These are phyloP conservation scores for Vitis rupestris DNA, from an alignment of 164 flowering plant species.

Conservation along the genomic window DNA sequence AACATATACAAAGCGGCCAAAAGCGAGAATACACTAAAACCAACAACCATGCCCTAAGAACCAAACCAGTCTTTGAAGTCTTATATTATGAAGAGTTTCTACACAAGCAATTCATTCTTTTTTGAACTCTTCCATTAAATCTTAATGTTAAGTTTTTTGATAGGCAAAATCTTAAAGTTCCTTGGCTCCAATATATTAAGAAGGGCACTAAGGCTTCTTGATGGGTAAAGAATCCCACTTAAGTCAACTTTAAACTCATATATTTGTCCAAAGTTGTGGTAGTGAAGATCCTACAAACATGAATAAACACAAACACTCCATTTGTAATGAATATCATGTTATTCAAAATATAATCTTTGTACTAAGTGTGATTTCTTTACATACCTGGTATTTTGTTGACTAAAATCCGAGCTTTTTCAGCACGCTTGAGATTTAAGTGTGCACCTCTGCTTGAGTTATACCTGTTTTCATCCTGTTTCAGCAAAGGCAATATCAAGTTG, in stretches of 20 bases:
- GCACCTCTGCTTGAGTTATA: constrained; percentile 95
- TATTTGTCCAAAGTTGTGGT: no score
- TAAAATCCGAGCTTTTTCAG: constrained; percentile 88
- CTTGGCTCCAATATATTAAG: no score
- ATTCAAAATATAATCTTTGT: background rate
- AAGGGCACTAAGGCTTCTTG: no score
- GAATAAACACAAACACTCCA: background rate
- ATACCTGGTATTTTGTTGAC: constrained; percentile 94
- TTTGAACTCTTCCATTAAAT: no score
- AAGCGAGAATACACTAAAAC: no score
- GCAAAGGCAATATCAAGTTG: constrained; percentile 3
- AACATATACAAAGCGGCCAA: no score
- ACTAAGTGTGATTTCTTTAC: background rate
- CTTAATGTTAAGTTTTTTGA: no score
- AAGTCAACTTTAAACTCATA: no score
- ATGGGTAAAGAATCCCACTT: no score
- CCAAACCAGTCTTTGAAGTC: background rate
- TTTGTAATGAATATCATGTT: background rate
- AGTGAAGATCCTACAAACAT: background rate
- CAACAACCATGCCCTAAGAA: background rate
- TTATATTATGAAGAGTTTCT: no score
- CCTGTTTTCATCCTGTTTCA: constrained; percentile 90
- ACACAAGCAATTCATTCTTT: no score
- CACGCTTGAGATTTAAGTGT: constrained; percentile 92
- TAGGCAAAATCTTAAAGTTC: no score